Percentiles rank a stretch among this genome's conserved stretches.
Conservation (phyloP, 768 basidiomycete species). For the Phanerochaete carnosa region DNA sequence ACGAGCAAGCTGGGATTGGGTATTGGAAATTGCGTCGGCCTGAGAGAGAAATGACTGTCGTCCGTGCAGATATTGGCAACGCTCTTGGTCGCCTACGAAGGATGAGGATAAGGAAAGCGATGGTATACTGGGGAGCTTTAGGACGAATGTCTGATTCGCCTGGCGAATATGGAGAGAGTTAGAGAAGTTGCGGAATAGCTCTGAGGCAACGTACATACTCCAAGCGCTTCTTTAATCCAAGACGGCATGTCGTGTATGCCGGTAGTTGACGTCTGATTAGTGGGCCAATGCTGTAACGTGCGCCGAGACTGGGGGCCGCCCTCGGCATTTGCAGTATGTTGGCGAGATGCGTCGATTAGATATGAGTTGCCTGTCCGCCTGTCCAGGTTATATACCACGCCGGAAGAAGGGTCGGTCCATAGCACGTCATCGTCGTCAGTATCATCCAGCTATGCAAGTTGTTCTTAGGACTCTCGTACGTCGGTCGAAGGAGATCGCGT, state of each 20-base stretch:
- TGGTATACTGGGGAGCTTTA: constrained; percentile 46
- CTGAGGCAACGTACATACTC: constrained; percentile 33
- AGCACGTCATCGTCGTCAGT: constrained; percentile 25
- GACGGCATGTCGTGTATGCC: constrained; percentile 36
- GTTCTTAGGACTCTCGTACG: no score
- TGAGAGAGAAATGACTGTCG: background rate
- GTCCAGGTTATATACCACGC: constrained; percentile 59
- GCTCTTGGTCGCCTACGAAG: background rate
- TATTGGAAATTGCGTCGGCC: background rate
- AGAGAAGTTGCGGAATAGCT: no score
- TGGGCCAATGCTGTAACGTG: constrained; percentile 10
- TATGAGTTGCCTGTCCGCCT: constrained; percentile 68
- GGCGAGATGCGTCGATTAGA: background rate
- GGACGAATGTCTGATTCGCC: constrained; percentile 56
- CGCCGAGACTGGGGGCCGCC: constrained; percentile 16
- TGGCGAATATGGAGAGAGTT: constrained; percentile 18
- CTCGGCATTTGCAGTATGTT: constrained; percentile 1
- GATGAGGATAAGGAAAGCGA: constrained; percentile 22
- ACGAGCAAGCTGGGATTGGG: background rate
- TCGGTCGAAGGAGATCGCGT: no score
- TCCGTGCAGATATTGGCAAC: background rate
- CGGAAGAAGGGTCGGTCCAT: constrained; percentile 67
- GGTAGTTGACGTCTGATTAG: background rate
- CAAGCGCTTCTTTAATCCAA: constrained; percentile 64
- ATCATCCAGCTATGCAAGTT: background rate